A percentile compares a stretch with the other conserved stretches of the same genome.
phyloP scores from a whole-genome alignment of 116 monocot genomes.

The Dioscorea cayenensis region DNA sequence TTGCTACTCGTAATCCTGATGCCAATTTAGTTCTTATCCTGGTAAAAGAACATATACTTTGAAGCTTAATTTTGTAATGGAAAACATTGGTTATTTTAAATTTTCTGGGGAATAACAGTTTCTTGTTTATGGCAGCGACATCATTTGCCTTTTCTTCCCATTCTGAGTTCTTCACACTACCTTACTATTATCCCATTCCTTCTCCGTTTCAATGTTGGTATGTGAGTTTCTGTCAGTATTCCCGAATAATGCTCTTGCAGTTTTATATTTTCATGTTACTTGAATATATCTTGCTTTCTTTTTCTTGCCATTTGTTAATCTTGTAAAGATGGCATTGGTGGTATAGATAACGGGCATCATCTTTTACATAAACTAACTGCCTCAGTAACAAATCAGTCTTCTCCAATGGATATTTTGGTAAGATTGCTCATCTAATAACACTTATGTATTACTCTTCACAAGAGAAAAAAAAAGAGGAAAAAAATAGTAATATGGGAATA shows the following conservation, averaged over 20 bases:
- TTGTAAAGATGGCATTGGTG: slow-evolving; percentile 17
- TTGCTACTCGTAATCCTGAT: slow-evolving; percentile 51
- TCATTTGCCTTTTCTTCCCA: no score
- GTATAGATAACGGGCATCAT: slow-evolving; percentile 5
- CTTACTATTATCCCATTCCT: no score
- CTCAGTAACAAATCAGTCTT: slow-evolving; percentile 9
- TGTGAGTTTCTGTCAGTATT: background rate
- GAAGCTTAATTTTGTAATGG: background rate
- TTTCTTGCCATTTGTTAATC: slow-evolving; percentile 15
- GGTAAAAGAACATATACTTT: slow-evolving; percentile 15
- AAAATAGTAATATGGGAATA: background rate
- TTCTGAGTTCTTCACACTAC: no score
- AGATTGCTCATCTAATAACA: background rate
- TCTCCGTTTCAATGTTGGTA: no score
- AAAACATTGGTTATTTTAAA: background rate
- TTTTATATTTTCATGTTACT: background rate
- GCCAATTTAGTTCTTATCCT: slow-evolving; percentile 46
- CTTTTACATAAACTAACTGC: slow-evolving; percentile 11
- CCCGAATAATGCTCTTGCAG: background rate
- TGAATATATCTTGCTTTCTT: background rate
- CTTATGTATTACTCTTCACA: no score
- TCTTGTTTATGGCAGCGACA: no score
- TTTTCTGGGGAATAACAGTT: no score
- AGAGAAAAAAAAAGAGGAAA: no score
- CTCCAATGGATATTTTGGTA: slow-evolving; percentile 13